phyloP scores from a whole-genome alignment of 495 filamentous ascomycete genomes.

The Penicillium fimorum region DNA sequence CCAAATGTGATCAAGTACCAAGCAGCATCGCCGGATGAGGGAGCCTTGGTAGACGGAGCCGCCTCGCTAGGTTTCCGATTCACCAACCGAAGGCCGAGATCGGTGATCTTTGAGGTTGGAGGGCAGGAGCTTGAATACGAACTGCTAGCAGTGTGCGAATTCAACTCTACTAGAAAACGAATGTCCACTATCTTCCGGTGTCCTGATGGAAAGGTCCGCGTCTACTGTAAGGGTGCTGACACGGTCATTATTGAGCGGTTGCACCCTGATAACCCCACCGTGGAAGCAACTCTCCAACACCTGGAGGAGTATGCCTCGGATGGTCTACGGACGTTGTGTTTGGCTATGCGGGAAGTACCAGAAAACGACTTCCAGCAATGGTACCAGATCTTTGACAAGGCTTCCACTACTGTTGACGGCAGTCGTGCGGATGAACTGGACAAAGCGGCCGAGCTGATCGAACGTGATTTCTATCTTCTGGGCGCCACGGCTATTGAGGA shows the following conservation, averaged over 20 bases:
- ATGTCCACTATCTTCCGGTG: constrained; percentile 98
- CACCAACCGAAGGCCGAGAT: constrained; percentile 80
- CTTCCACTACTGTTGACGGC: constrained; percentile 84
- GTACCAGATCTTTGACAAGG: constrained; percentile 83
- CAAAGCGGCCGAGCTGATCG: constrained; percentile 94
- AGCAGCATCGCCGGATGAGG: constrained; percentile 96
- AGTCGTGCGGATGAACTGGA: constrained; percentile 94
- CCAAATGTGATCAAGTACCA: constrained; percentile 90
- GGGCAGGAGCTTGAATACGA: constrained; percentile 80
- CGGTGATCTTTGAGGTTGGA: constrained; percentile 74
- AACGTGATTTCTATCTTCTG: constrained; percentile 84
- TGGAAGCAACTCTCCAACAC: constrained; percentile 85
- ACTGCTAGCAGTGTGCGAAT: constrained; percentile 92
- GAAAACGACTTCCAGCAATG: constrained; percentile 91
- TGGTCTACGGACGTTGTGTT: constrained; percentile 89
- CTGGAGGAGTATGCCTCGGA: constrained; percentile 98
- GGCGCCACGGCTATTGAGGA: constrained; percentile 98
- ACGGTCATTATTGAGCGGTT: constrained; percentile 94
- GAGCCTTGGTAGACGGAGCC: constrained; percentile 92
- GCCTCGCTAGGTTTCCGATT: constrained; percentile 83
- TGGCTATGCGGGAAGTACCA: constrained; percentile 91
- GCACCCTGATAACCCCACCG: constrained; percentile 72
- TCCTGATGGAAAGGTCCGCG: constrained; percentile 90
- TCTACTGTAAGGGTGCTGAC: constrained; percentile 96
- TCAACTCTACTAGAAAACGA: constrained; percentile 95